These are phyloP conservation scores for Biscogniauxia marginata DNA, from an alignment of 2,329 filamentous ascomycete species.

Conservation along the genomic window DNA sequence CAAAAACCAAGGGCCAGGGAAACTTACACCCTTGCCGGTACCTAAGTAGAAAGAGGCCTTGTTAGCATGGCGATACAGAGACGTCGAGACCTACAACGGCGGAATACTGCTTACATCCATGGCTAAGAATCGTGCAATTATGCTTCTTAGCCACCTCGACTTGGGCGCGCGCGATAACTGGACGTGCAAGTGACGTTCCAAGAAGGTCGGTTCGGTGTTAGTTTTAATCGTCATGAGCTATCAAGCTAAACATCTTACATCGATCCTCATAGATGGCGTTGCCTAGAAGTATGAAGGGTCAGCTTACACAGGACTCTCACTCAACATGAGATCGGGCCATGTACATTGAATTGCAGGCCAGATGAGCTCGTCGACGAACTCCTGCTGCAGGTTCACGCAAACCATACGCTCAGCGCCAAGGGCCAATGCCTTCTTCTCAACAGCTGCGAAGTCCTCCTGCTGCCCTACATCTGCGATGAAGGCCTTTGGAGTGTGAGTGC, in stretches of 20 bases:
- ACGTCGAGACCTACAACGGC: too few relatives aligned
- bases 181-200: slow-evolving; percentile 64
- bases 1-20: neutral
- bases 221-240: neutral
- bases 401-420: slow-evolving; percentile 7
- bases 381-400: slow-evolving; percentile 1
- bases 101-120: slow-evolving; percentile 14
- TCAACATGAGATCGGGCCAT: neutral
- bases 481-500: too few relatives aligned
- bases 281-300: slow-evolving; percentile 9
- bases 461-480: too few relatives aligned
- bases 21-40: slow-evolving; percentile 20
- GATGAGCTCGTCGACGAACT: slow-evolving; percentile 6
- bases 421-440: too few relatives aligned
- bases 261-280: slow-evolving; percentile 64
- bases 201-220: slow-evolving; percentile 34
- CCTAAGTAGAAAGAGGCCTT: too few relatives aligned
- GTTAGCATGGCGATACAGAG: too few relatives aligned
- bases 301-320: too few relatives aligned
- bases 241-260: slow-evolving; percentile 3
- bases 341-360: slow-evolving; percentile 6
- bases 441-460: too few relatives aligned
- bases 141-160: slow-evolving; percentile 36
- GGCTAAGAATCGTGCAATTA: slow-evolving; percentile 39
- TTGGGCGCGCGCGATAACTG: slow-evolving; percentile 56